Conservation (phyloP, 2,329 filamentous ascomycete genomes). For the Pezicula neosporulosa region DNA sequence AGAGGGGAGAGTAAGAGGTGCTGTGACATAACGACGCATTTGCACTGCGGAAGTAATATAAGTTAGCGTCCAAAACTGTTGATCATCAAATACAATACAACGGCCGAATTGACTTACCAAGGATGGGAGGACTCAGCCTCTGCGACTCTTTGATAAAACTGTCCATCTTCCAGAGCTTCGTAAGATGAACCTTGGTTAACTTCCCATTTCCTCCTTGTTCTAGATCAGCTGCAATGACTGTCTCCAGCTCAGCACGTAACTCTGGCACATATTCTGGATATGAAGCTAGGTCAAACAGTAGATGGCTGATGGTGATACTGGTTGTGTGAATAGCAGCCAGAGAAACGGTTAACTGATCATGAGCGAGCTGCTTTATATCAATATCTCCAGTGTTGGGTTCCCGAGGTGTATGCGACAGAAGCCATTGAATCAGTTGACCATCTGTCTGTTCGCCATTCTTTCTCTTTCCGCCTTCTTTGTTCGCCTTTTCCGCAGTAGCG, state of each 20-base stretch:
- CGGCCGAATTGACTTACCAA: neutral
- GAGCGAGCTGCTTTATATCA: neutral
- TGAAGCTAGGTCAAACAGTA: slow-evolving; percentile 18
- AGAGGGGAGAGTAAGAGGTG: neutral
- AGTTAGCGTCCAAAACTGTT: neutral
- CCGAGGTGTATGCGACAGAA: neutral
- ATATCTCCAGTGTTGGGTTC: neutral
- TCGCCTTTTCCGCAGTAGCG: neutral
- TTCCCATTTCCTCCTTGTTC: slow-evolving; percentile 20
- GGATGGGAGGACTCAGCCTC: slow-evolving; percentile 12
- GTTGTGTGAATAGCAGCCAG: slow-evolving; percentile 13
- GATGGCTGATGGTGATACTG: slow-evolving; percentile 17
- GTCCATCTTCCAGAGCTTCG: slow-evolving; percentile 26
- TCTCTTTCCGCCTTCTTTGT: neutral
- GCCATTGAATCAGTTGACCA: neutral
- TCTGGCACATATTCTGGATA: slow-evolving; percentile 1
- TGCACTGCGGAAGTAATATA: neutral
- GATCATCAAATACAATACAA: too few relatives aligned
- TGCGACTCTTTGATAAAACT: slow-evolving; percentile 28
- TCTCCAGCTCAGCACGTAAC: slow-evolving; percentile 21
- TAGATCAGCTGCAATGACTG: slow-evolving; percentile 4
- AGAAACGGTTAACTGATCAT: neutral
- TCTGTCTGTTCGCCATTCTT: neutral
- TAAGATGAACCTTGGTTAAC: neutral
- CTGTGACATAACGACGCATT: neutral